Percentiles rank a stretch among this genome's conserved stretches.
Conservation (phyloP, 768 basidiomycete species). For the Lentinula sp. region DNA sequence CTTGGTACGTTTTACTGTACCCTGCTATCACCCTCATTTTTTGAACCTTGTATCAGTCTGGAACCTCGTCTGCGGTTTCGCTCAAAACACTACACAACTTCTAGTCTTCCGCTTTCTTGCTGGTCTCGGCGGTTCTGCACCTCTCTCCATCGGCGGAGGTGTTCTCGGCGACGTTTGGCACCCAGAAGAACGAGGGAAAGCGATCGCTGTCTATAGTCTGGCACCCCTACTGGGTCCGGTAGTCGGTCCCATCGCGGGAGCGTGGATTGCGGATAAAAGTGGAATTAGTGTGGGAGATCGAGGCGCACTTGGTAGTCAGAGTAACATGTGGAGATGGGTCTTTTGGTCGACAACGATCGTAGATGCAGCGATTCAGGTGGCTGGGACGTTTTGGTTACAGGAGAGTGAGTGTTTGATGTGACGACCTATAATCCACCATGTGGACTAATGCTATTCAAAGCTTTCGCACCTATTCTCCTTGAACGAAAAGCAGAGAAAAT, state of each 20-base stretch:
- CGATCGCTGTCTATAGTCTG: conserved; percentile 59
- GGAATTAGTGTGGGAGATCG: background rate
- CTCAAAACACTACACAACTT: conserved; percentile 34
- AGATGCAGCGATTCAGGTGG: conserved; percentile 45
- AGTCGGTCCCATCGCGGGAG: conserved; percentile 56
- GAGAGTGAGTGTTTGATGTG: conserved; percentile 43
- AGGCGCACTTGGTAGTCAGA: conserved; percentile 42
- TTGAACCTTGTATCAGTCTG: conserved; percentile 21
- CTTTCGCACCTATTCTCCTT: conserved; percentile 37
- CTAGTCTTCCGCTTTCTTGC: conserved; percentile 48
- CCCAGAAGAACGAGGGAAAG: conserved; percentile 57
- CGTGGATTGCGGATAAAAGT: conserved; percentile 29
- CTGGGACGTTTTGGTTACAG: conserved; percentile 51
- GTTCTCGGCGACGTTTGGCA: conserved; percentile 62
- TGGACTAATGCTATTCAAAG: conserved; percentile 14
- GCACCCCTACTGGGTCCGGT: conserved; percentile 62
- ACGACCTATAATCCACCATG: no score
- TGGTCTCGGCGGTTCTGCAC: conserved; percentile 50
- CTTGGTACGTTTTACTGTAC: conserved; percentile 35
- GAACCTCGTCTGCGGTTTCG: conserved; percentile 44
- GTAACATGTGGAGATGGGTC: conserved; percentile 70
- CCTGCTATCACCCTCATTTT: background rate
- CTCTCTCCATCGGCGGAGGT: conserved; percentile 47
- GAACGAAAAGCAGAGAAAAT: conserved; percentile 47
- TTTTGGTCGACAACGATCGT: conserved; percentile 67